Conservation (phyloP, 495 filamentous ascomycete species). For the Daldinia bambusicola region DNA sequence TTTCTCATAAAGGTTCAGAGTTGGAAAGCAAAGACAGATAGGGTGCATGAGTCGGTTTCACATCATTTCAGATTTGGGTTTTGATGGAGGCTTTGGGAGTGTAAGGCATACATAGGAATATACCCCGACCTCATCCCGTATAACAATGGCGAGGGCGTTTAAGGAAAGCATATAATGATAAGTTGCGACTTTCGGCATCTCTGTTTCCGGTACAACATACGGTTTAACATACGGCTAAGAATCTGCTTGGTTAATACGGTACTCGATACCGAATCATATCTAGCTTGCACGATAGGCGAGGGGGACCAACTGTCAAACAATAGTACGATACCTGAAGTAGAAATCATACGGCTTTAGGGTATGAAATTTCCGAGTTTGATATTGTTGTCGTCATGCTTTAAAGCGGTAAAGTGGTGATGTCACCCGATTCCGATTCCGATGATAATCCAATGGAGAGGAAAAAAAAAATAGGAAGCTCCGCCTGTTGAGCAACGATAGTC, state of each 20-base stretch:
- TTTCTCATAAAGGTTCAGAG: conserved; percentile 12
- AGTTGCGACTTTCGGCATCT: conserved; percentile 11
- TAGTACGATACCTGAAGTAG: conserved; percentile 3
- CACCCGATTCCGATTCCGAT: background rate
- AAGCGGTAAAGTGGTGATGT: background rate
- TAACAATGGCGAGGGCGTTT: conserved; percentile 37
- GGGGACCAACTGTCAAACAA: conserved; percentile 4
- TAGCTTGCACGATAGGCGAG: background rate
- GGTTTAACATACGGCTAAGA: conserved; percentile 15
- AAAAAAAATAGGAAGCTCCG: background rate
- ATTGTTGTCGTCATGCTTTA: background rate
- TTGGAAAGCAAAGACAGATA: conserved; percentile 14
- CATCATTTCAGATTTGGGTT: conserved; percentile 26
- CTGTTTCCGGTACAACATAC: conserved; percentile 3
- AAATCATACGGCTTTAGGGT: conserved; percentile 1
- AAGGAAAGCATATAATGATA: conserved; percentile 22
- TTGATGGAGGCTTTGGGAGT: conserved; percentile 17
- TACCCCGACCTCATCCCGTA: conserved; percentile 38
- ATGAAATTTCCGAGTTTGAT: background rate
- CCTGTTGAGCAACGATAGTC: background rate
- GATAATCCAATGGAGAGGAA: background rate
- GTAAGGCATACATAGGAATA: conserved; percentile 40
- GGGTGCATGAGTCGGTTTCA: conserved; percentile 35
- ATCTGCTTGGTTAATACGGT: conserved; percentile 9
- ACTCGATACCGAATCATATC: background rate